Base-by-base conservation (phyloP, 345 rosid species). In the Hibiscus tridactylites region DNA sequence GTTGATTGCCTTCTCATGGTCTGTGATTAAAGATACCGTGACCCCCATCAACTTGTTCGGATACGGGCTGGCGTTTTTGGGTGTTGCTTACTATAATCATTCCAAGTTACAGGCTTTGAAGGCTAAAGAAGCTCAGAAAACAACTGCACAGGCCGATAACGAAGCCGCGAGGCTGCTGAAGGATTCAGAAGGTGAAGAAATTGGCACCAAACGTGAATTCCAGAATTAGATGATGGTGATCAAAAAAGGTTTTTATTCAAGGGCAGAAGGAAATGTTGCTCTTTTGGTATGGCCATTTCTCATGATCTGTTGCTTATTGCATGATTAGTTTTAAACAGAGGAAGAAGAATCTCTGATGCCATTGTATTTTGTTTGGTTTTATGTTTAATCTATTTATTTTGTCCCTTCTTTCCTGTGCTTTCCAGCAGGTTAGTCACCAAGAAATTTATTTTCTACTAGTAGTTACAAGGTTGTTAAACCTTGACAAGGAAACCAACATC, bases 1-100 rank as follows among this genome's bases (percentile, higher is more conserved):
- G 12, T 77, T 94, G 86, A 94, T 94, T 19, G 97, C 98, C 0
- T 94, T 94, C 72, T 93, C 96, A 0, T 90, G 98, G 98, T 93
- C 98, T 0, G 92, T 93, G 54, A 93, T 93, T 26, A 90, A 93
- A 85, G 98, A 93, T 58, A 91, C 97, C 0, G 98, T 93, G 8
- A 93, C 96, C 3, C 96, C 93, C 0, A 65, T 94, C 0, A 94
- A 94, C 76, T 73, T 94, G 47, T 83, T 91, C 16, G 98, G 98
- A 0, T 94, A 91, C 26, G 97, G 90, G 15, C 86, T 94, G 37
- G 97, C 98, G 0, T 94, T 94, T 58, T 58, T 94, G 79, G 98
- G 98, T 17, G 98, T 94, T 37, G 98, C 83, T 1, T 94, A 94
- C 73, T 94, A 94, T 76, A 94, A 94, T 67, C 95, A 94, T 66